Percentiles rank a stretch among this genome's conserved stretches.
These are phyloP conservation scores for Terfezia claveryi DNA, from an alignment of 495 filamentous ascomycete genomes.

Conservation along the genomic window DNA sequence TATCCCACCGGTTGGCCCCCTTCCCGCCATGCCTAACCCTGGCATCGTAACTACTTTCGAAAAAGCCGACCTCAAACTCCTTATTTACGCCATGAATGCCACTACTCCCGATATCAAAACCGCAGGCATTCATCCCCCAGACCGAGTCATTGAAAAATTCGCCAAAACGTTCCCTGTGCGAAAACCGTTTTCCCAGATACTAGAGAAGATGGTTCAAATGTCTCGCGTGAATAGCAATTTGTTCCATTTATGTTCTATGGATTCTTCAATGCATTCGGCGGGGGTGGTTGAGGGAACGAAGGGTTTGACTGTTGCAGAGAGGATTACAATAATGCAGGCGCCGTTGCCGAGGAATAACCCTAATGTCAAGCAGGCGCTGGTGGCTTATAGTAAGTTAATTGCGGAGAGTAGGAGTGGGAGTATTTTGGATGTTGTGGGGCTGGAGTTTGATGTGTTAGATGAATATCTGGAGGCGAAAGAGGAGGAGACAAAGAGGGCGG, in stretches of 20 bases:
- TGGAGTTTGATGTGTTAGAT: conserved; percentile 50
- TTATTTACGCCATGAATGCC: conserved; percentile 37
- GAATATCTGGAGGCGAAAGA: conserved; percentile 25
- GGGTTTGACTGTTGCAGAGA: conserved; percentile 43
- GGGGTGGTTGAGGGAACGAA: conserved; percentile 44
- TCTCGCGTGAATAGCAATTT: conserved; percentile 21
- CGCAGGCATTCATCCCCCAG: conserved; percentile 55
- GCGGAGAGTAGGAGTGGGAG: conserved; percentile 39
- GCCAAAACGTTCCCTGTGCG: conserved; percentile 52
- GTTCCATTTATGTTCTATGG: conserved; percentile 51
- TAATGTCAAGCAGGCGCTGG: conserved; percentile 23
- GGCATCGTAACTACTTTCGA: conserved; percentile 27
- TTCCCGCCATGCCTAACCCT: not conserved
- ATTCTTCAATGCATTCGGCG: conserved; percentile 37
- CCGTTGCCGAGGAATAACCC: conserved; percentile 28
- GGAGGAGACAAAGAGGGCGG: conserved; percentile 18
- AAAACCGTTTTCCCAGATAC: conserved; percentile 55
- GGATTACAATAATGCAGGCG: conserved; percentile 50
- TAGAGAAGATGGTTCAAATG: conserved; percentile 40
- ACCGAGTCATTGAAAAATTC: conserved; percentile 43
- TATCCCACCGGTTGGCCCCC: not conserved
- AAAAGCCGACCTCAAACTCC: conserved; percentile 37
- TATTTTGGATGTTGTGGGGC: conserved; percentile 37
- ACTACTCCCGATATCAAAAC: conserved; percentile 43
- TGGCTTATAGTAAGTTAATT: conserved; percentile 43